These are phyloP conservation scores for Lactarius sp. DNA, from an alignment of 768 basidiomycete species.

Conservation along the genomic window DNA sequence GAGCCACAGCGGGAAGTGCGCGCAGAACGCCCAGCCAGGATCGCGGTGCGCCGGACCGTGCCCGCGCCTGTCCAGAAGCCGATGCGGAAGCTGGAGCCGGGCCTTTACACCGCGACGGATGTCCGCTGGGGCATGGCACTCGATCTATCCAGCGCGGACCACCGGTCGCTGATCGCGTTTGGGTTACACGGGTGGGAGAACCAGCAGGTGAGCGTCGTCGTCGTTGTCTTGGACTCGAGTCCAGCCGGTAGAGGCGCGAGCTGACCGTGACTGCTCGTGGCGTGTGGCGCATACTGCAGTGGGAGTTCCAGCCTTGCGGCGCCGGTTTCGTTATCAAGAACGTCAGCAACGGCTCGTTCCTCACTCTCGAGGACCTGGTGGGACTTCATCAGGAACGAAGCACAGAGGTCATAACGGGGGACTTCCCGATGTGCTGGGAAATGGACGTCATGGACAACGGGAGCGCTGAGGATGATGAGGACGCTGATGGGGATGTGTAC, in stretches of 20 bases:
- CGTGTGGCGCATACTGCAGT: not conserved
- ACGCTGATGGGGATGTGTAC: slow-evolving; percentile 17
- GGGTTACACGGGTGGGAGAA: slow-evolving; percentile 26
- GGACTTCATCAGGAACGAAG: not conserved
- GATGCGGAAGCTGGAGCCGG: slow-evolving; percentile 18
- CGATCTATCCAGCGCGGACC: slow-evolving; percentile 24
- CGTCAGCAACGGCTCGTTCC: slow-evolving; percentile 7
- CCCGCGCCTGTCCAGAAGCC: not conserved
- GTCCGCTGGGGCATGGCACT: slow-evolving; percentile 25
- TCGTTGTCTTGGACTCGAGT: not conserved
- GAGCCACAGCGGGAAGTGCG: slow-evolving; percentile 10
- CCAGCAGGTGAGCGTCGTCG: slow-evolving; percentile 17
- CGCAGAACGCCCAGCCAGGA: slow-evolving; percentile 13
- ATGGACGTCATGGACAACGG: slow-evolving; percentile 23
- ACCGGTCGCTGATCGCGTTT: slow-evolving; percentile 22
- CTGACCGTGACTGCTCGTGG: not conserved
- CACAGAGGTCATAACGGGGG: slow-evolving; percentile 15
- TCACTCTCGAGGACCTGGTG: slow-evolving; percentile 12
- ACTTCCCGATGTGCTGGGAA: slow-evolving; percentile 26
- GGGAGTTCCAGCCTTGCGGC: slow-evolving; percentile 19
- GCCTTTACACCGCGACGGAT: slow-evolving; percentile 24
- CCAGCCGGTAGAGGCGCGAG: not conserved
- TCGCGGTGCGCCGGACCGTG: slow-evolving; percentile 12
- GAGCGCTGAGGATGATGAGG: slow-evolving; percentile 15
- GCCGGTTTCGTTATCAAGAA: slow-evolving; percentile 20